A percentile compares a stretch with the other conserved stretches of the same genome.
phyloP scores from a whole-genome alignment of 2,329 filamentous ascomycete species.

The Penicillium decumbens region DNA sequence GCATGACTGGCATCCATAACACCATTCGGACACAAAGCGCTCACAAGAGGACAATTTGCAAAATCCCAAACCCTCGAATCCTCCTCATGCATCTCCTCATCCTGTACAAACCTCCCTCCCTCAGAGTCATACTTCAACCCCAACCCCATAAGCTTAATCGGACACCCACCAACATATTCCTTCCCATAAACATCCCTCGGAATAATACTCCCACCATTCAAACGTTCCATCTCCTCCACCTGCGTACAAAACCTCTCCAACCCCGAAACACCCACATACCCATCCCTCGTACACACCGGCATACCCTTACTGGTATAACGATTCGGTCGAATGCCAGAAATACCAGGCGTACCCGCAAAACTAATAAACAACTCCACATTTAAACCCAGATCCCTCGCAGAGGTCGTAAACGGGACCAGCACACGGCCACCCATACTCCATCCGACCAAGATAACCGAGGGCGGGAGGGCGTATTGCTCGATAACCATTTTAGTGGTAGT shows the following conservation, averaged over 20 bases:
- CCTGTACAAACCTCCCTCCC: neutral
- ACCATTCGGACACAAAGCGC: constrained; percentile 6
- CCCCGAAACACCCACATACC: neutral
- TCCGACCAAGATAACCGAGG: neutral
- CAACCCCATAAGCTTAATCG: neutral
- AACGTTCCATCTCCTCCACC: neutral
- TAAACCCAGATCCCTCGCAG: neutral
- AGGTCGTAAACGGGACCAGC: neutral
- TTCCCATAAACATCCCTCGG: neutral
- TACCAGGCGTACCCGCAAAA: neutral
- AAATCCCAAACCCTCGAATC: constrained; percentile 12
- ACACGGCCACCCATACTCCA: neutral
- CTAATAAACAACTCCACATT: neutral
- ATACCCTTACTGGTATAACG: neutral
- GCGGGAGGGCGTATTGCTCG: neutral
- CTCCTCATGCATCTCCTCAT: constrained; percentile 12
- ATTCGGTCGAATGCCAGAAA: neutral
- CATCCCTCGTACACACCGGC: neutral
- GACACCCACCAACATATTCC: neutral
- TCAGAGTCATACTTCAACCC: neutral
- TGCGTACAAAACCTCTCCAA: neutral
- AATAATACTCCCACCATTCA: neutral
- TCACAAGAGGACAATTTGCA: constrained; percentile 5
- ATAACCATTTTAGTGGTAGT: neutral
- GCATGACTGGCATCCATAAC: constrained; percentile 13